Conservation (phyloP, 2,329 filamentous ascomycete species). For the Aspergillus aculeatinus region DNA sequence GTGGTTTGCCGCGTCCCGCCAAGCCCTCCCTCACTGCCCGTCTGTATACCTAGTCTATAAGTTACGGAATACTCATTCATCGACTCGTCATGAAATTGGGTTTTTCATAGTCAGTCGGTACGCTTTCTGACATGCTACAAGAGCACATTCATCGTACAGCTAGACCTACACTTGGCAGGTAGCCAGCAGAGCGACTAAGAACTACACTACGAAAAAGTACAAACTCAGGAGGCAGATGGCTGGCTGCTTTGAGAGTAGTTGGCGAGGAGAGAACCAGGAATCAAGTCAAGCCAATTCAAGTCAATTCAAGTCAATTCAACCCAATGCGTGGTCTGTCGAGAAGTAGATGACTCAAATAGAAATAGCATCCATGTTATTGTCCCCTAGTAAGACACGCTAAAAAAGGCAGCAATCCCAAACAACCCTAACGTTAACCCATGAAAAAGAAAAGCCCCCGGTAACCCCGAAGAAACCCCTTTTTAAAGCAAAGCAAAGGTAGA, state of each 20-base stretch:
- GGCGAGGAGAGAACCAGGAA: not conserved
- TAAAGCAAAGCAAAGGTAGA: not conserved
- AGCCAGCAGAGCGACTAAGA: too few relatives aligned
- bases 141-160: too few relatives aligned
- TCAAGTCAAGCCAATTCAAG: not conserved
- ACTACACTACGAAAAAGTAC: not conserved
- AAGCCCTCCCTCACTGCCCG: slow-evolving; percentile 10
- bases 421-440: slow-evolving; percentile 5
- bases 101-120: too few relatives aligned
- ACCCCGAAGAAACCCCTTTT: not conserved
- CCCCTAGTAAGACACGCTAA: not conserved
- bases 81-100: too few relatives aligned
- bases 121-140: too few relatives aligned
- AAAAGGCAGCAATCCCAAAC: not conserved
- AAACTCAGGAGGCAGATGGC: not conserved
- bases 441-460: not conserved
- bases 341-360: not conserved
- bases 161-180: too few relatives aligned
- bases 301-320: not conserved
- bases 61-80: too few relatives aligned
- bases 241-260: not conserved
- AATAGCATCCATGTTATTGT: not conserved
- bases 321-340: not conserved
- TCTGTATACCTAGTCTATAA: not conserved
- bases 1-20: slow-evolving; percentile 19